These are phyloP conservation scores for Podila minutissima DNA, from an alignment of 192 early-diverging fungal species.

Conservation along the genomic window DNA sequence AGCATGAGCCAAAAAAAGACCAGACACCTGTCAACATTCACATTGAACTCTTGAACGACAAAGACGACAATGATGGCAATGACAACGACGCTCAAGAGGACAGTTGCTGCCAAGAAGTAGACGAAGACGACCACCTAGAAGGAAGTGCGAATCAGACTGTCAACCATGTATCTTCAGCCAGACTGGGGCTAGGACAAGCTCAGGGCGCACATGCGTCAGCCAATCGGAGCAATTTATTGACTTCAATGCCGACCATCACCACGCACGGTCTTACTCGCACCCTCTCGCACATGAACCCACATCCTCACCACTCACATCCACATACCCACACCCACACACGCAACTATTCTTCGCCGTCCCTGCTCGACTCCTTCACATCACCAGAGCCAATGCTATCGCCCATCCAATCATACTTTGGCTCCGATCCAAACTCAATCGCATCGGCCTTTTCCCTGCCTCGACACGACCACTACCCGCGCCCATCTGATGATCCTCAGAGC, in stretches of 20 bases:
- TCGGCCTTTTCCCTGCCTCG: conserved; percentile 33
- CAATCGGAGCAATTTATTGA: no score
- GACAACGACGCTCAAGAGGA: background rate
- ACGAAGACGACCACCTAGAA: background rate
- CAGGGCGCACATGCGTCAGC: background rate
- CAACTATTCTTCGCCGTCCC: conserved; percentile 39
- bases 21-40: background rate
- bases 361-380: conserved; percentile 47
- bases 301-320: background rate
- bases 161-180: no score
- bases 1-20: background rate
- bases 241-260: background rate
- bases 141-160: no score
- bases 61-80: background rate
- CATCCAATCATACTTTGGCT: conserved; percentile 49
- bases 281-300: background rate
- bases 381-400: conserved; percentile 45
- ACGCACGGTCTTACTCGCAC: background rate
- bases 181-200: background rate
- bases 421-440: conserved; percentile 38
- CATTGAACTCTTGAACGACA: background rate
- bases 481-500: conserved; percentile 13
- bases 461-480: conserved; percentile 37
- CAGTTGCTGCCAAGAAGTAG: background rate
- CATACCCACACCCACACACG: conserved; percentile 25